phyloP scores from a whole-genome alignment of 208 protist genomes.

The Trichomonas tenax region DNA sequence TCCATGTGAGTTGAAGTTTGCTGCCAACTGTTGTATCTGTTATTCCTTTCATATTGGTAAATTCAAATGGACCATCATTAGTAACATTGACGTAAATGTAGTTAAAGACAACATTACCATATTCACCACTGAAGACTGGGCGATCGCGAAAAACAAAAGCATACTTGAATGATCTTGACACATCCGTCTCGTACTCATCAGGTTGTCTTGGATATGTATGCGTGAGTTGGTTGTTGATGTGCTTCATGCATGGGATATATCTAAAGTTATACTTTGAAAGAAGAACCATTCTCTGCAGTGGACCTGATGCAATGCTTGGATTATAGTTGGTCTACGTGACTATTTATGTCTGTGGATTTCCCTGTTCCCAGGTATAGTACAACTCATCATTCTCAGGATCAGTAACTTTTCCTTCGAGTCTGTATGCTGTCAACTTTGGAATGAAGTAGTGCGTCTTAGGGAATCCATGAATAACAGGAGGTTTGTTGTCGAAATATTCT shows the following conservation, averaged over 20 bases:
- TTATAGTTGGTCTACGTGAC: not conserved
- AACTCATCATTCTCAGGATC: not conserved
- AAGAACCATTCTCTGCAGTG: not conserved
- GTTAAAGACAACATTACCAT: not conserved
- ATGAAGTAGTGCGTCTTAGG: not conserved
- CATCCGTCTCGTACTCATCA: not conserved
- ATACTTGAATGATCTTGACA: not conserved
- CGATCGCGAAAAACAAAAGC: not conserved
- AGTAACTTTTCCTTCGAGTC: not conserved
- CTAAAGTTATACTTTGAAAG: not conserved
- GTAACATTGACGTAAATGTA: not conserved
- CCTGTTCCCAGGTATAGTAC: not conserved
- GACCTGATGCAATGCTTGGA: not conserved
- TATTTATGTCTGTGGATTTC: too few relatives aligned
- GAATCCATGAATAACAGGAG: too few relatives aligned
- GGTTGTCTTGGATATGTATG: not conserved
- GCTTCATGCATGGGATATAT: not conserved
- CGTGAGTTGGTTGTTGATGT: not conserved
- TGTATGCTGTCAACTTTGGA: not conserved
- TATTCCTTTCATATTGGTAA: not conserved
- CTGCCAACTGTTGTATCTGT: not conserved
- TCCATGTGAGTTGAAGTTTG: not conserved
- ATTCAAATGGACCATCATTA: not conserved
- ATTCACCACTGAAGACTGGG: not conserved
- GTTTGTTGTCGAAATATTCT: too few relatives aligned